Evolutionary conservation across 345 rosid species (phyloP), one percentile per base, ranked within the genome.

Genomic region (Citrus sinensis): DNA sequence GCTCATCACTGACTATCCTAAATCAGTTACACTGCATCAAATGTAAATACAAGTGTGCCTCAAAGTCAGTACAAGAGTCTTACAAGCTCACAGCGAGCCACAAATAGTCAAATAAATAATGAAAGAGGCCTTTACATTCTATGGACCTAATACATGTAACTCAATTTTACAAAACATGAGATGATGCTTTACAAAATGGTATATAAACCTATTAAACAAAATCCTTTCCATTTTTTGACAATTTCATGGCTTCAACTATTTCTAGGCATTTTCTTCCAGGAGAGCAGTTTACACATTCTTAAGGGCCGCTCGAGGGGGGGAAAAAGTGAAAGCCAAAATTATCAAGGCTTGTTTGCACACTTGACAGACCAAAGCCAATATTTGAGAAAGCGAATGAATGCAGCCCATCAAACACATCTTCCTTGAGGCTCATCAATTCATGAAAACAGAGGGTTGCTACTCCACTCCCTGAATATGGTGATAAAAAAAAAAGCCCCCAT

Each of bases 391-490:
- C 73, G 63, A 81, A 81, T 66, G 88, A 83, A 76, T 77, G 80
- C 86, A 83, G 86, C 83, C 71, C 85, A 82, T 79, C 82, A 81
- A 78, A 85, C 85, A 76, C 59, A 82, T 76, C 87, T 82, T 85
- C 82, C 85, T 82, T 83, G 78, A 61, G 79, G 74, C 71, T 76
- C 83, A 86, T 82, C 79, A 83, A 82, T 79, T 84, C 87, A 84
- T 76, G 86, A 81, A 81, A 35, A 35, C 37, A 35, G 37, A 35
- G 37, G 37, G 80, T 76, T 84, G 82, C 79, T 78, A 80, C 78
- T 83, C 80, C 86, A 82, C 85, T 82, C 84, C 91, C 89, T 85
- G 92, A 78, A 87, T 83, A 69, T 75, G 81, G 82, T 64, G 78
- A 79, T 82, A 73, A 87, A 60, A 85, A 71, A 86, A 81, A 86